Percentiles rank a stretch among this genome's conserved stretches.
These are phyloP conservation scores for Phoma herbarum DNA, from an alignment of 2,329 filamentous ascomycete genomes.

Conservation along the genomic window DNA sequence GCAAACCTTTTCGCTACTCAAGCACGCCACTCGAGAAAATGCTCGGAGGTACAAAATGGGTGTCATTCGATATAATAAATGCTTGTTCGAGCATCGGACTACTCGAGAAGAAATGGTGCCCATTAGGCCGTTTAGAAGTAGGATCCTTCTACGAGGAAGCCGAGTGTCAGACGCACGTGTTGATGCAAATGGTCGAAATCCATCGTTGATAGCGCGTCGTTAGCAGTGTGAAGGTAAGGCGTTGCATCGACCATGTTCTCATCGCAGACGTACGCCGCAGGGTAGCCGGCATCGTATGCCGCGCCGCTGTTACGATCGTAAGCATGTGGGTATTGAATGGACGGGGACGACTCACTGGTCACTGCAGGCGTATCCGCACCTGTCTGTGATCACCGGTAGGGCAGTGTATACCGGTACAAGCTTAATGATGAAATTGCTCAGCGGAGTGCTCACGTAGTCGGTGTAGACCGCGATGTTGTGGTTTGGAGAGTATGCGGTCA, in stretches of 20 bases:
- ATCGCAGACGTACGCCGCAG: constrained; percentile 76
- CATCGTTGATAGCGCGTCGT: constrained; percentile 72
- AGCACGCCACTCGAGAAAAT: too few relatives aligned
- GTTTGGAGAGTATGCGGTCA: constrained; percentile 81
- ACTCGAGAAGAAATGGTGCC: too few relatives aligned
- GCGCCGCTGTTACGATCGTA: constrained; percentile 56
- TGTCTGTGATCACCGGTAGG: constrained; percentile 79
- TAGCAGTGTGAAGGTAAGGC: constrained; percentile 71
- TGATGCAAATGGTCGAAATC: constrained; percentile 89
- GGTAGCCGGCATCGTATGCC: constrained; percentile 74
- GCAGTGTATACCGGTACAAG: constrained; percentile 36
- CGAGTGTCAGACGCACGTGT: constrained; percentile 82
- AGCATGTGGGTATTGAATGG: background rate
- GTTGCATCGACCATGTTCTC: constrained; percentile 68
- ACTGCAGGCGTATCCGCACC: constrained; percentile 83
- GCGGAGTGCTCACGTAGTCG: constrained; percentile 76
- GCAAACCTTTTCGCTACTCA: too few relatives aligned
- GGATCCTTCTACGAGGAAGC: constrained; percentile 80
- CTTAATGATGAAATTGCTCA: constrained; percentile 40
- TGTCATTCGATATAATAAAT: background rate
- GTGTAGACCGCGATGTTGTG: constrained; percentile 67
- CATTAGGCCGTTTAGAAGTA: constrained; percentile 60
- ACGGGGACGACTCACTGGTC: constrained; percentile 59
- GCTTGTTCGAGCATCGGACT: too few relatives aligned
- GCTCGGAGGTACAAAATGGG: background rate